These are phyloP conservation scores for Alternaria arbusti DNA, from an alignment of 2,329 filamentous ascomycete species.

Conservation along the genomic window DNA sequence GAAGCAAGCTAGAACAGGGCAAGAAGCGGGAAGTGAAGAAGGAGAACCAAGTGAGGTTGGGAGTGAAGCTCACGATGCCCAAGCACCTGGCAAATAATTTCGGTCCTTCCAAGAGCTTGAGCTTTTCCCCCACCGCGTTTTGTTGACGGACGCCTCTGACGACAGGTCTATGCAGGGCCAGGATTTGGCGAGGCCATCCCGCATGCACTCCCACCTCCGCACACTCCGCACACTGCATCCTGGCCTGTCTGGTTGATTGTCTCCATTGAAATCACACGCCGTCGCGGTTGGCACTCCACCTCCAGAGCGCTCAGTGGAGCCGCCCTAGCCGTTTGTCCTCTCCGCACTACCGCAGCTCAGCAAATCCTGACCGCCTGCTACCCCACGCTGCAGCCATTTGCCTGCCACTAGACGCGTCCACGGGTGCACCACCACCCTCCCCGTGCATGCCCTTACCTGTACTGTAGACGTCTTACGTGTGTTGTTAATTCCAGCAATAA, in stretches of 20 bases:
- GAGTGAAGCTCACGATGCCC: slow-evolving; percentile 13
- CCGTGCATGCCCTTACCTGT: not conserved
- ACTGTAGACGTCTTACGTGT: not conserved
- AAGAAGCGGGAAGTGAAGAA: not conserved
- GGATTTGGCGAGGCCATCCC: slow-evolving; percentile 24
- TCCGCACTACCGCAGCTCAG: slow-evolving; percentile 11
- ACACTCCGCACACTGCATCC: slow-evolving; percentile 11
- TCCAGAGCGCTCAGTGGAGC: slow-evolving; percentile 22
- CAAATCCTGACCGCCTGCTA: slow-evolving; percentile 13
- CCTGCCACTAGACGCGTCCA: not conserved
- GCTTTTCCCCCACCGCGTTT: slow-evolving; percentile 22
- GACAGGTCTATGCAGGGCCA: slow-evolving; percentile 29
- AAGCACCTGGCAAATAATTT: slow-evolving; percentile 11
- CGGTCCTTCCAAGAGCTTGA: slow-evolving; percentile 21
- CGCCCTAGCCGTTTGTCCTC: slow-evolving; percentile 2
- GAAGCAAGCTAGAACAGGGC: slow-evolving; percentile 20
- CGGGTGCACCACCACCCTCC: not conserved
- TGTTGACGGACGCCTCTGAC: slow-evolving; percentile 30
- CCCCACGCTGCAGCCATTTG: slow-evolving; percentile 6
- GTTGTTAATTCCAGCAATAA: not conserved
- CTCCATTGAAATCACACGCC: slow-evolving; percentile 31
- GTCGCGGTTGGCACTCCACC: slow-evolving; percentile 23
- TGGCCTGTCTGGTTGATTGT: slow-evolving; percentile 12
- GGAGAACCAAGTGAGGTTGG: slow-evolving; percentile 5
- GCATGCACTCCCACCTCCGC: slow-evolving; percentile 12